Conservation (phyloP, 2,329 filamentous ascomycete species). For the Xenoacremonium recifei region DNA sequence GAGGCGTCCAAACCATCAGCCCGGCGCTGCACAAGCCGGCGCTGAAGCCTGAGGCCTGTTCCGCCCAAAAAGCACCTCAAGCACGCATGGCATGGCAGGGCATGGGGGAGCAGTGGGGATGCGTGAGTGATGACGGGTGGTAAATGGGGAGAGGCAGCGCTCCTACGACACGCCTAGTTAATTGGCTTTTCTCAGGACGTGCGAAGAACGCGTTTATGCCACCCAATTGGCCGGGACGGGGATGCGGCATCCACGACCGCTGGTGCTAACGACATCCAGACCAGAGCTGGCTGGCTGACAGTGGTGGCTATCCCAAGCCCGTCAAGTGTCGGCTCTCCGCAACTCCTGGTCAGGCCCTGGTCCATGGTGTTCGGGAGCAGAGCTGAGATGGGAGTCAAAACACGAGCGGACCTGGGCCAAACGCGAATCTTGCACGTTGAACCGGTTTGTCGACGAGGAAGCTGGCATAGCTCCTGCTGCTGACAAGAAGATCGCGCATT, state of each 20-base stretch:
- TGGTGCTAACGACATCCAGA: slow-evolving; percentile 2
- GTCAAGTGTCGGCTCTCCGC: neutral
- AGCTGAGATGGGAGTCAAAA: neutral
- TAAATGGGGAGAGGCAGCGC: slow-evolving; percentile 3
- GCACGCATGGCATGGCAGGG: neutral
- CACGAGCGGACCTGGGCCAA: neutral
- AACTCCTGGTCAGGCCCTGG: neutral
- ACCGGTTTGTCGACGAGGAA: slow-evolving; percentile 12
- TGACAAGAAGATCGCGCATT: slow-evolving; percentile 15
- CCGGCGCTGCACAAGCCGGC: neutral
- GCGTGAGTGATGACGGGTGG: slow-evolving; percentile 11
- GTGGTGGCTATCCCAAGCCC: neutral
- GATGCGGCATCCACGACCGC: slow-evolving; percentile 16
- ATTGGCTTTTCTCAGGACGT: slow-evolving; percentile 17
- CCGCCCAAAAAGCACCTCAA: neutral
- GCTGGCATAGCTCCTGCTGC: slow-evolving; percentile 3
- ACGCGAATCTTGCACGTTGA: neutral
- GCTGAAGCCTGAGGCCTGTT: neutral
- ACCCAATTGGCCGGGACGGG: slow-evolving; percentile 17
- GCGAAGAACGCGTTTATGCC: slow-evolving; percentile 9
- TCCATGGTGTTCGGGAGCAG: no score
- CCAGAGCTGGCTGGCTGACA: no score
- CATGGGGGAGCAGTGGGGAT: slow-evolving; percentile 5
- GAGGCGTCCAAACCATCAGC: neutral
- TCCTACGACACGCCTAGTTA: slow-evolving; percentile 27